phyloP scores from a whole-genome alignment of 225 moss, liverwort and hornwort species.

The Pleurozium schreberi region DNA sequence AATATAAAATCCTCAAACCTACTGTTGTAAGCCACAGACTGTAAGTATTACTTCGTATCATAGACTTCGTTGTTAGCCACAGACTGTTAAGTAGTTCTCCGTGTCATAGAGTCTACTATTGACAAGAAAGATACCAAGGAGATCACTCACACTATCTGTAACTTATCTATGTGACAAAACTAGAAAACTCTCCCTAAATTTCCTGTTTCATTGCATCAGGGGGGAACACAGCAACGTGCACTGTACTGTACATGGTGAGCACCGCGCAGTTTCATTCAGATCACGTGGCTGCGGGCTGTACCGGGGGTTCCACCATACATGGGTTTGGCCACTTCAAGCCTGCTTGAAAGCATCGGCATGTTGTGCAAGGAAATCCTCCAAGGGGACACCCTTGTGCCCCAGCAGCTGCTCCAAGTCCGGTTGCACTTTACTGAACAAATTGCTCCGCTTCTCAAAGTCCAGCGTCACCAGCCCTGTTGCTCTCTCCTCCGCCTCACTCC shows the following conservation, averaged over 20 bases:
- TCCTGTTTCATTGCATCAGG: no score
- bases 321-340: not conserved
- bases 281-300: not conserved
- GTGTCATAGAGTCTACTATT: not conserved
- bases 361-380: not conserved
- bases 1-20: not conserved
- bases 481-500: not conserved
- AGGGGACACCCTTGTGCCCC: conserved; percentile 3
- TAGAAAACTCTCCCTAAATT: not conserved
- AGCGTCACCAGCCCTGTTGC: not conserved
- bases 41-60: no score
- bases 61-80: not conserved
- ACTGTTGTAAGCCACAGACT: not conserved
- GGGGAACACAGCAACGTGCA: not conserved
- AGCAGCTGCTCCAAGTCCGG: conserved; percentile 13
- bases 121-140: not conserved
- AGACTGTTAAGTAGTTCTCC: not conserved
- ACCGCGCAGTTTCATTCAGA: not conserved
- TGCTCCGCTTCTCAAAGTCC: not conserved
- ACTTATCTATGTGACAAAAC: not conserved
- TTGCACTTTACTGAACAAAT: not conserved
- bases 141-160: not conserved
- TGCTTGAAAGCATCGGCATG: not conserved
- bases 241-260: not conserved
- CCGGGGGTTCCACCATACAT: not conserved